Conservation (phyloP, 345 rosid species). For the Euphorbia lathyris region DNA sequence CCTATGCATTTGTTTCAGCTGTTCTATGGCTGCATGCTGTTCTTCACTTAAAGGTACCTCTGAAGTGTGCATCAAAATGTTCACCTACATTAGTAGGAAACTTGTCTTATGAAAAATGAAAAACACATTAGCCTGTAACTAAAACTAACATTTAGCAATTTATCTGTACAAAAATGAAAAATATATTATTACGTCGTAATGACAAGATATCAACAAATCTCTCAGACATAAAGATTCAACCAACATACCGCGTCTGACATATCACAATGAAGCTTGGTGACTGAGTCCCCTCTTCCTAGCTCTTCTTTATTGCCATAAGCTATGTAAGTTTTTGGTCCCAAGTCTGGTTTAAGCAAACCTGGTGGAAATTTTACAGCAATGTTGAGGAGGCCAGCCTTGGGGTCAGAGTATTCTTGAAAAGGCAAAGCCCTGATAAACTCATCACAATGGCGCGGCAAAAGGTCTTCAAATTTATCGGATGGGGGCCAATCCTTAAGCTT, state of each 20-base stretch:
- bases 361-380: slow-evolving; percentile 72
- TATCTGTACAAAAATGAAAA: too few relatives aligned
- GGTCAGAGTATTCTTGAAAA: slow-evolving; percentile 75
- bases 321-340: slow-evolving; percentile 92
- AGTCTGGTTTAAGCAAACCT: slow-evolving; percentile 63
- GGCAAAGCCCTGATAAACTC: slow-evolving; percentile 81
- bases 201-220: too few relatives aligned
- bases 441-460: slow-evolving; percentile 86
- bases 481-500: slow-evolving; percentile 99
- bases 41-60: slow-evolving; percentile 55
- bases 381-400: slow-evolving; percentile 72
- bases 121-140: too few relatives aligned
- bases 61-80: slow-evolving; percentile 67
- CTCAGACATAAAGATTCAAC: too few relatives aligned
- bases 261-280: slow-evolving; percentile 93
- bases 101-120: neutral
- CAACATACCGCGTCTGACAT: slow-evolving; percentile 91
- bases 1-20: slow-evolving; percentile 51
- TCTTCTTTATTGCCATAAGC: slow-evolving; percentile 75
- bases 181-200: too few relatives aligned
- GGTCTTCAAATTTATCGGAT: slow-evolving; percentile 74
- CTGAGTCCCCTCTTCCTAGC: slow-evolving; percentile 94
- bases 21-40: slow-evolving; percentile 44
- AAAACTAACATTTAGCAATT: too few relatives aligned
- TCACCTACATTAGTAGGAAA: slow-evolving; percentile 46